Conservation (phyloP, 148 eudicot species). For the Fagopyrum tataricum region DNA sequence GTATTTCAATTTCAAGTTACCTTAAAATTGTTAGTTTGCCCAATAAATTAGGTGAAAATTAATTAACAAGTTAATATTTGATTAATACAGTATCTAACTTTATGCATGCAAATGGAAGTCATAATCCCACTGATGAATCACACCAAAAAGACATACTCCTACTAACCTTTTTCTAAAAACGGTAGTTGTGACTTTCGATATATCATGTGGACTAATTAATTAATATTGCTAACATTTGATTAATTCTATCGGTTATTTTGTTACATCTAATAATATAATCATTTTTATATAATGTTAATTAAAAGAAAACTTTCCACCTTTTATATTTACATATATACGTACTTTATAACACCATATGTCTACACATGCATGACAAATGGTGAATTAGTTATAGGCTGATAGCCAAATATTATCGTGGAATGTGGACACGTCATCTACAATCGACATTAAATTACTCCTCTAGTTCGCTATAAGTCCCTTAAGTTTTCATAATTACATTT, state of each 20-base stretch:
- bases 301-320: no score
- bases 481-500: no score
- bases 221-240: no score
- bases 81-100: neutral
- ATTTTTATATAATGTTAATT: neutral
- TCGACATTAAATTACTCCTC: neutral
- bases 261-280: neutral
- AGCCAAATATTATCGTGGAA: neutral
- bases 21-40: neutral
- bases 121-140: neutral
- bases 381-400: neutral
- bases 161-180: neutral
- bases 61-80: neutral
- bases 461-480: neutral
- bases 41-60: neutral
- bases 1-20: no score
- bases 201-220: neutral
- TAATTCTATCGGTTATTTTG: neutral
- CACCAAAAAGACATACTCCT: slow-evolving; percentile 4
- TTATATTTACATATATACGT: neutral
- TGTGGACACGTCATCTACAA: neutral
- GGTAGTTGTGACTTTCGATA: slow-evolving; percentile 4
- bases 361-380: neutral
- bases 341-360: neutral
- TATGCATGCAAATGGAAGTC: neutral